Conservation (phyloP, 2,329 filamentous ascomycete species). For the Phaeosphaeria sp. region DNA sequence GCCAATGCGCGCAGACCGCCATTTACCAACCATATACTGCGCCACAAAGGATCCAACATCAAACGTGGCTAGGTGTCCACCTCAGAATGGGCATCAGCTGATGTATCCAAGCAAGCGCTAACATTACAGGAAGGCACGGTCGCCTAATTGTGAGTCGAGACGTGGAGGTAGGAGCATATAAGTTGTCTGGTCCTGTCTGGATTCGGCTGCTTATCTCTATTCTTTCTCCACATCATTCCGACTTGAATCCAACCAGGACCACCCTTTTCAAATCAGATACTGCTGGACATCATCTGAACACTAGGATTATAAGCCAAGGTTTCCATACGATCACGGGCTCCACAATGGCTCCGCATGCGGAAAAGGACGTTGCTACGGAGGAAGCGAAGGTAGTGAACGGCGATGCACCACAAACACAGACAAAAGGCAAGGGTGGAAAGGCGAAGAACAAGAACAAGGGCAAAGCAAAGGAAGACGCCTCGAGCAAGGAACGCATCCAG, state of each 20-base stretch:
- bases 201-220: background rate
- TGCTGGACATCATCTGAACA: background rate
- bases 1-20: background rate
- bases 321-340: background rate
- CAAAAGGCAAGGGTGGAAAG: constrained; percentile 4
- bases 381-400: background rate
- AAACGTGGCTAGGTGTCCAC: constrained; percentile 2
- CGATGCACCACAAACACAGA: background rate
- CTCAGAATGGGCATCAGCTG: background rate
- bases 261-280: background rate
- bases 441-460: constrained; percentile 5
- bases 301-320: background rate
- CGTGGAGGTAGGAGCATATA: background rate
- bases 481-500: constrained; percentile 10
- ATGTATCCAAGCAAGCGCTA: background rate
- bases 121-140: background rate
- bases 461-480: constrained; percentile 1
- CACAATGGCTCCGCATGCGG: constrained; percentile 3
- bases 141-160: background rate
- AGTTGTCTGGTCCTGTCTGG: background rate
- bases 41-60: constrained; percentile 1
- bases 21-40: background rate
- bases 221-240: too few species aligned
- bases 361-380: background rate
- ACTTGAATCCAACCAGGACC: background rate